Evolutionary conservation across 306 rosid genomes (phyloP).

Genomic region (Quercus wislizeni): DNA sequence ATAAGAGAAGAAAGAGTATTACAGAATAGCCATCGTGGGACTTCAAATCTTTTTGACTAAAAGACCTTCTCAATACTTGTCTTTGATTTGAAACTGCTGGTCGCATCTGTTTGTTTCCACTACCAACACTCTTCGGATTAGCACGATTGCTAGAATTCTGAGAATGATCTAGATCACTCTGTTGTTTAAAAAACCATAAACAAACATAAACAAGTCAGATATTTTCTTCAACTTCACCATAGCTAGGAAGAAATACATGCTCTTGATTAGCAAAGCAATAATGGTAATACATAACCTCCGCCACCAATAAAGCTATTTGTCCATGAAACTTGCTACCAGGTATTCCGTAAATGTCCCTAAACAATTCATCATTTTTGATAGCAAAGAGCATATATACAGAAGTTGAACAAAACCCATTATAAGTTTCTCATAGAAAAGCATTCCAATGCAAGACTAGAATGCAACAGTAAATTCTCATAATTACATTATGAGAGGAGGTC

Average conservation of each 20-base stretch:
- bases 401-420: too few relatives aligned
- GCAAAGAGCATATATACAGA: too few relatives aligned
- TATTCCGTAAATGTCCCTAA: not conserved
- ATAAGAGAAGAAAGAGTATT: constrained; percentile 29
- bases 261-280: not conserved
- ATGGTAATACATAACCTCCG: not conserved
- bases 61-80: constrained; percentile 63
- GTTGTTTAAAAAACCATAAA: constrained; percentile 28
- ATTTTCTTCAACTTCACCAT: not conserved
- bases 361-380: not conserved
- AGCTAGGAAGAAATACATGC: not conserved
- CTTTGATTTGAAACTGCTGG: constrained; percentile 56
- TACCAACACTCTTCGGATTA: constrained; percentile 43
- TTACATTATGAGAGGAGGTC: too few relatives aligned
- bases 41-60: constrained; percentile 75
- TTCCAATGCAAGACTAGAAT: too few relatives aligned
- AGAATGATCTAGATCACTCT: constrained; percentile 82
- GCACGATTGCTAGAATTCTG: constrained; percentile 41
- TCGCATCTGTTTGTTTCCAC: constrained; percentile 41
- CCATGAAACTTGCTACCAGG: not conserved
- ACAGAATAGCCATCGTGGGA: constrained; percentile 86
- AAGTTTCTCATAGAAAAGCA: too few relatives aligned
- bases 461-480: too few relatives aligned
- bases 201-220: constrained; percentile 18
- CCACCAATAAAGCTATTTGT: not conserved